Evolutionary conservation across 805 yeast genomes (phyloP).

Genomic region (Nakazawaea ernobii): DNA sequence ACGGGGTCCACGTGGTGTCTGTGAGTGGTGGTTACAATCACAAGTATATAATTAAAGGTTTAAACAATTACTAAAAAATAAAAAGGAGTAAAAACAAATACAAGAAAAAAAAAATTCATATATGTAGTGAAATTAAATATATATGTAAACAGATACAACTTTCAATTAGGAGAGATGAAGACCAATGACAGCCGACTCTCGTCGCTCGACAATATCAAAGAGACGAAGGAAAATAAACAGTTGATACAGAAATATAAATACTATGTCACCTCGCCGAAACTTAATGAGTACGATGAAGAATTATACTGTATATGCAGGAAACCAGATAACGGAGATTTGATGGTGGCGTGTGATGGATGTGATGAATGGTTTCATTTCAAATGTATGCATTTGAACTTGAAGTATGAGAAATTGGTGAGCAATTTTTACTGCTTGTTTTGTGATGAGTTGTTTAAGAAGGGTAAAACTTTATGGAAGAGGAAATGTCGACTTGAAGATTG

Average conservation of each 20-base stretch:
- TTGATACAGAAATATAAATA: constrained; percentile 24
- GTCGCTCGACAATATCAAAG: not conserved
- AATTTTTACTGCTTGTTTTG: constrained; percentile 74
- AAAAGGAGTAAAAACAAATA: not conserved
- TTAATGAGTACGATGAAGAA: constrained; percentile 49
- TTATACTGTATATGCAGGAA: constrained; percentile 73
- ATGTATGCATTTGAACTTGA: constrained; percentile 57
- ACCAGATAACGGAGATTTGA: constrained; percentile 73
- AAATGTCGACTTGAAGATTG: constrained; percentile 66
- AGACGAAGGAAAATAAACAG: constrained; percentile 10
- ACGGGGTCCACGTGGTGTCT: constrained; percentile 17
- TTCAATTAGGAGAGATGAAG: not conserved
- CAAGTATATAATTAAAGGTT: constrained; percentile 27
- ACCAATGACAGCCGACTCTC: not conserved
- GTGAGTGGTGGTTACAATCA: constrained; percentile 29
- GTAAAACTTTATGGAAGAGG: constrained; percentile 63
- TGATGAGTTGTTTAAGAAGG: constrained; percentile 37
- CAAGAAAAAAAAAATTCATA: not conserved
- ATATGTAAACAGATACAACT: not conserved
- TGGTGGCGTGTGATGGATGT: constrained; percentile 95
- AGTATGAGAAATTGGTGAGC: constrained; percentile 49
- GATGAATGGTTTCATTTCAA: constrained; percentile 92
- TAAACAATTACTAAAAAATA: constrained; percentile 8
- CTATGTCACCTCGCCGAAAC: constrained; percentile 29
- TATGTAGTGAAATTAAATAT: not conserved